A percentile compares a stretch with the other conserved stretches of the same genome.
Conservation (phyloP, 495 filamentous ascomycete genomes). For the Penicillium pulvis region DNA sequence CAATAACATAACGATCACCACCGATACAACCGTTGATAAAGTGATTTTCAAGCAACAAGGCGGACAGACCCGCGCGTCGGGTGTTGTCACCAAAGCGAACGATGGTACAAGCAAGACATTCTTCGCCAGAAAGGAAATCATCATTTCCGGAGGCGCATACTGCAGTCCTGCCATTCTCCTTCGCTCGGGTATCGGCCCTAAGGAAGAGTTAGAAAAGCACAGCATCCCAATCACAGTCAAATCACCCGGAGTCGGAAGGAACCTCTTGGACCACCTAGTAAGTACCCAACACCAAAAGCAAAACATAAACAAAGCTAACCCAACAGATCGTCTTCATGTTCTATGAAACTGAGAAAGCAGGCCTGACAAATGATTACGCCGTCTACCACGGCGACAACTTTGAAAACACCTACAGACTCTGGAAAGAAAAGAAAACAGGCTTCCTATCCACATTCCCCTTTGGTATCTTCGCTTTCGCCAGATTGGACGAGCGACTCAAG, state of each 20-base stretch:
- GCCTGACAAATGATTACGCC: slow-evolving; percentile 44
- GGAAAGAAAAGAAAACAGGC: slow-evolving; percentile 52
- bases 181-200: slow-evolving; percentile 56
- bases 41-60: slow-evolving; percentile 26
- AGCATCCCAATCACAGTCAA: slow-evolving; percentile 50
- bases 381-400: slow-evolving; percentile 44
- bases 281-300: not conserved
- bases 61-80: slow-evolving; percentile 27
- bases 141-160: slow-evolving; percentile 56
- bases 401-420: slow-evolving; percentile 43
- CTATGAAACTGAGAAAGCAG: slow-evolving; percentile 49
- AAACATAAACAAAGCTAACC: not conserved
- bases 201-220: slow-evolving; percentile 47
- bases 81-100: slow-evolving; percentile 23
- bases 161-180: slow-evolving; percentile 60
- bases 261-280: slow-evolving; percentile 57
- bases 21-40: slow-evolving; percentile 41
- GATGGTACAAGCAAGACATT: slow-evolving; percentile 35
- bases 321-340: slow-evolving; percentile 39
- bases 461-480: slow-evolving; percentile 55
- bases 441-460: slow-evolving; percentile 55
- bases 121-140: slow-evolving; percentile 47
- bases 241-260: slow-evolving; percentile 56
- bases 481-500: slow-evolving; percentile 51
- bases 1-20: slow-evolving; percentile 40